A percentile compares a stretch with the other conserved stretches of the same genome.
Conservation (phyloP, 805 yeast genomes). For the Candida loeiensis region DNA sequence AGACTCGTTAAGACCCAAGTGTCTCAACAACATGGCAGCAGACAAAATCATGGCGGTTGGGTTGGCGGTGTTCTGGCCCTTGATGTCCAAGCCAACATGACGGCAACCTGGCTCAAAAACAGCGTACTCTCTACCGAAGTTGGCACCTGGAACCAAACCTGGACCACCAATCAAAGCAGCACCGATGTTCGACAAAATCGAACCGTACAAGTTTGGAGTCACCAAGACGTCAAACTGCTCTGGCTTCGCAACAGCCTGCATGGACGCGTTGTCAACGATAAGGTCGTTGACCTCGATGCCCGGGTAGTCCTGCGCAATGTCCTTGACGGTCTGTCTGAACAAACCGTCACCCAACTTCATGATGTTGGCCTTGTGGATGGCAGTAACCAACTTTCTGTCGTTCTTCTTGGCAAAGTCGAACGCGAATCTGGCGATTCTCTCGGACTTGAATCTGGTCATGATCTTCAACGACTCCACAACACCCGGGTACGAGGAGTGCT, state of each 20-base stretch:
- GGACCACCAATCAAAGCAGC: slow-evolving; percentile 98
- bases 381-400: slow-evolving; percentile 89
- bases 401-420: slow-evolving; percentile 92
- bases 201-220: slow-evolving; percentile 97
- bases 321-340: slow-evolving; percentile 89
- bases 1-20: slow-evolving; percentile 78
- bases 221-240: slow-evolving; percentile 98
- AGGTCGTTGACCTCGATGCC: slow-evolving; percentile 80
- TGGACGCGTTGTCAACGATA: slow-evolving; percentile 97
- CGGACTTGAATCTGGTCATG: slow-evolving; percentile 90
- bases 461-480: slow-evolving; percentile 96
- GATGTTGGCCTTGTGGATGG: slow-evolving; percentile 98
- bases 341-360: slow-evolving; percentile 98
- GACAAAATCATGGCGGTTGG: slow-evolving; percentile 97
- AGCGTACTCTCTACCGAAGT: slow-evolving; percentile 96
- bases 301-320: slow-evolving; percentile 80
- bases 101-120: slow-evolving; percentile 99
- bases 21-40: slow-evolving; percentile 88
- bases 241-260: slow-evolving; percentile 98
- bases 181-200: slow-evolving; percentile 95
- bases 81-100: slow-evolving; percentile 96
- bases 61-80: slow-evolving; percentile 93
- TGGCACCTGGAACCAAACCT: slow-evolving; percentile 97
- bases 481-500: slow-evolving; percentile 96
- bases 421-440: slow-evolving; percentile 96